Conservation (phyloP, 2,329 filamentous ascomycete species). For the Pseudocercospora fuligena region DNA sequence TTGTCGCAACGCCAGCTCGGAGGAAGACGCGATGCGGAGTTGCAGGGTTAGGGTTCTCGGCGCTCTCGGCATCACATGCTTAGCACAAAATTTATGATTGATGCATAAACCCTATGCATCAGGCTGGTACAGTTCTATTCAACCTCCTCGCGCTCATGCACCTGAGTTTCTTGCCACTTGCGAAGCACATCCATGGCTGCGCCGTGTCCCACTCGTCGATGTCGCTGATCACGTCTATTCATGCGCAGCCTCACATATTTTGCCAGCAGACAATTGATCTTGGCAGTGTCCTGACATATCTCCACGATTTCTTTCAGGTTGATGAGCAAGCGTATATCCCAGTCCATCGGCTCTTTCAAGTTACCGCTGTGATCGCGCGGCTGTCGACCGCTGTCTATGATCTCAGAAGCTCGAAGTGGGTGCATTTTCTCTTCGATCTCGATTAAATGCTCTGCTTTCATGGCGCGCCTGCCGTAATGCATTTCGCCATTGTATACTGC, state of each 20-base stretch:
- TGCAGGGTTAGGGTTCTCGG: background rate
- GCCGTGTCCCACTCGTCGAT: background rate
- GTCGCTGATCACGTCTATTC: background rate
- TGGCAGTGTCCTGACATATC: background rate
- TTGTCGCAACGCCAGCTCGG: background rate
- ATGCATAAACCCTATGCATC: background rate
- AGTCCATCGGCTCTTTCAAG: background rate
- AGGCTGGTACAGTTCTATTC: background rate
- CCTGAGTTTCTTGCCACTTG: background rate
- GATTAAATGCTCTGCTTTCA: background rate
- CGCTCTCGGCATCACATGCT: background rate
- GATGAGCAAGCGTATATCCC: background rate
- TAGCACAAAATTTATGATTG: background rate
- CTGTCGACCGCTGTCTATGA: background rate
- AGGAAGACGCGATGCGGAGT: constrained; percentile 6
- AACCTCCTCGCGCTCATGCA: background rate
- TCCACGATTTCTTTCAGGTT: background rate
- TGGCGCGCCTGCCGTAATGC: background rate
- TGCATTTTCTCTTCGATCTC: background rate
- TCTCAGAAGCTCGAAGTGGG: background rate
- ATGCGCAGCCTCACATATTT: background rate
- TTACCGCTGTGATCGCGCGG: background rate
- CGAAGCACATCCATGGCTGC: background rate
- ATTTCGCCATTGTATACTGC: background rate
- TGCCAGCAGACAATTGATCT: background rate